Evolutionary conservation across 371 early-diverging fungal genomes (phyloP), one percentile per base, ranked within the genome.

Genomic region (Rhizomucor pusillus): DNA sequence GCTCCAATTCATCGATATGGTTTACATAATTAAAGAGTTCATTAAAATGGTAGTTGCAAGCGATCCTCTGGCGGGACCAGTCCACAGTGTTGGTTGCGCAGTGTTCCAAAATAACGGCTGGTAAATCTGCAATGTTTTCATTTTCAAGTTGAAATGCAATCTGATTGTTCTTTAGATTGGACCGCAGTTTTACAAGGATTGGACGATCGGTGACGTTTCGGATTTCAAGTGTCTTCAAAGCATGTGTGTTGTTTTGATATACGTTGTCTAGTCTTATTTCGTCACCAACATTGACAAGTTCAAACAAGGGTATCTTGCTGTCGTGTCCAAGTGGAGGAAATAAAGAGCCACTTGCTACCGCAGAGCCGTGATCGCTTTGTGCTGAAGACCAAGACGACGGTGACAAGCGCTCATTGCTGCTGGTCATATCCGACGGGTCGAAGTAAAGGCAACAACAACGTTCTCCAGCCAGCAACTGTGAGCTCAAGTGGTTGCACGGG

Each of bases 1-100:
- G 66, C n/a, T 69, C 66, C 9, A 93, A 63, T 56, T 91, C 81
- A 52, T 90, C 88, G 43, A 93, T 84, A 57, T 89, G 85, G 51
- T 91, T 88, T 60, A 94, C 93, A 57, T 84, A 87, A 56, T 94
- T 94, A 67, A 93, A 94, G 1, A 94, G 77, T 57, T 92, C 90
- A 59, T 93, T 94, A 62, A 89, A 91, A 48, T 90, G 88, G 52
- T 82, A 79, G 14, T 79, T 76, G 25, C 75, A 67, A 1, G 79
- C 67, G 35, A 68, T 60, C 29, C 62, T 54, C 23, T 44, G 52
- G n/a, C 29, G 25, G 24, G 70, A 63, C 50, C 90, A 82, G n/a
- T 69, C 77, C 3, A 82, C 81, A 0, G 89, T 84, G 55, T 87
- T 87, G 11, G 86, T 85, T 1, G 84, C 66, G 33, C 75, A 46